phyloP scores from a whole-genome alignment of 148 eudicot genomes.

The Oxyria digyna region DNA sequence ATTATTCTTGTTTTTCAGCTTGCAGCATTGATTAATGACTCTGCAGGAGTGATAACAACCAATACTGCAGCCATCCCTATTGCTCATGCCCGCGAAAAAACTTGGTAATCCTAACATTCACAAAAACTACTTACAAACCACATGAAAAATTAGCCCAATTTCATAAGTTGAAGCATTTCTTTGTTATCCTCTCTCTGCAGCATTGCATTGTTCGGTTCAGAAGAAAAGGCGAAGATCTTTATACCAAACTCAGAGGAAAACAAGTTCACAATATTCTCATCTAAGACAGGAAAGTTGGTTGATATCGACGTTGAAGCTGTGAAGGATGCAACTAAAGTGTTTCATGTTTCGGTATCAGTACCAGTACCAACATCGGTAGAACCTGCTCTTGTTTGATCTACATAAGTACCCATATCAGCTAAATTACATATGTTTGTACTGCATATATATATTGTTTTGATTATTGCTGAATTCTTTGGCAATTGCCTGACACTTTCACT shows the following conservation, averaged over 20 bases:
- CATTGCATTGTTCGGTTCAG: slow-evolving; percentile 67
- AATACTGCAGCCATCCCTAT: slow-evolving; percentile 88
- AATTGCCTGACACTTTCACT: background rate
- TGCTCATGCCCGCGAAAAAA: slow-evolving; percentile 62
- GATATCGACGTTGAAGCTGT: slow-evolving; percentile 60
- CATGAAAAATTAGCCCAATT: background rate
- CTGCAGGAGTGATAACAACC: slow-evolving; percentile 74
- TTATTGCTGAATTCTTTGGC: background rate
- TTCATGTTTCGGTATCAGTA: too few relatives aligned
- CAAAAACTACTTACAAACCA: background rate
- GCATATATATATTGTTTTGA: background rate
- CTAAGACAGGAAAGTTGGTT: slow-evolving; percentile 51
- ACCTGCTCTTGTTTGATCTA: slow-evolving; percentile 11
- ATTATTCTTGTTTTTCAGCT: slow-evolving; percentile 26
- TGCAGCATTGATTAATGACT: slow-evolving; percentile 84
- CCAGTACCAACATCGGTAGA: background rate
- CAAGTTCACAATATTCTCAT: slow-evolving; percentile 51
- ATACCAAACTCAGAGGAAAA: slow-evolving; percentile 53
- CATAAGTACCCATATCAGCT: too few relatives aligned
- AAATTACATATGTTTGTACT: background rate
- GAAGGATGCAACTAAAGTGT: slow-evolving; percentile 42
- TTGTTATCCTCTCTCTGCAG: slow-evolving; percentile 32
- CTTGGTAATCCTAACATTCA: slow-evolving; percentile 29
- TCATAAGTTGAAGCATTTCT: background rate
- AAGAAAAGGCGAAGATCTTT: slow-evolving; percentile 53